Evolutionary conservation across 441 rosid species (phyloP), one percentile per base, ranked within the genome.

Genomic region (Flueggea neowawraea): DNA sequence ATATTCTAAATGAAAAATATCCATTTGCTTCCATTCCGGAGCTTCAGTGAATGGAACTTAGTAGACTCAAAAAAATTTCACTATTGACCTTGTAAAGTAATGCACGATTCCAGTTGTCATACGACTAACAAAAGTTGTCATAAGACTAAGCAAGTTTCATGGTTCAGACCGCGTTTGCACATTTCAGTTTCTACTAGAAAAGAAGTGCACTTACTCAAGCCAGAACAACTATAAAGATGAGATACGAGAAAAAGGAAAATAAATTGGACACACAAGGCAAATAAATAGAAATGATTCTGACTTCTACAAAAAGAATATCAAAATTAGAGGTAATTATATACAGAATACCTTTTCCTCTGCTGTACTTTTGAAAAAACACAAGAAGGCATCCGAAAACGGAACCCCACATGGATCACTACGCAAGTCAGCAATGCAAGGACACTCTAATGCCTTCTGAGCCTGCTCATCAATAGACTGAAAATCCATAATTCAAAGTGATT

Each of bases 391-490:
- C 3, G 98, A 82, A 79, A 94, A 94, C 74, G 76, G 89, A 66
- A 52, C 57, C 7, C 96, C 97, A 49, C 97, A 90, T 6, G 85
- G 57, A 9, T 97, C 95, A 51, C 58, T 80, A 55, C 91, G 87
- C 75, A 94, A 73, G 66, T 87, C 90, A 50, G 91, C 90, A n/a
- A 94, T 75, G 76, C 98, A 94, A 57, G 97, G 96, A 58, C 98
- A 94, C 17, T 94, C 91, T 43, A 94, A 69, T 36, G 97, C 96
- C 79, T 82, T 93, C 75, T 80, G 80, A 32, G 88, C 98, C 69
- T 79, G 82, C 1, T 73, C 88, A 60, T 94, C 95, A 49, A 84
- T 74, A 63, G 93, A 81, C 97, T 88, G 77, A 66, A 62, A 69
- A 70, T 60, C 48, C 61, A n/a, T 32, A 53, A 12, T 48, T 64